A percentile compares a stretch with the other conserved stretches of the same genome.
phyloP scores from a whole-genome alignment of 371 early-diverging fungal genomes.

The Phascolomyces articulosus region DNA sequence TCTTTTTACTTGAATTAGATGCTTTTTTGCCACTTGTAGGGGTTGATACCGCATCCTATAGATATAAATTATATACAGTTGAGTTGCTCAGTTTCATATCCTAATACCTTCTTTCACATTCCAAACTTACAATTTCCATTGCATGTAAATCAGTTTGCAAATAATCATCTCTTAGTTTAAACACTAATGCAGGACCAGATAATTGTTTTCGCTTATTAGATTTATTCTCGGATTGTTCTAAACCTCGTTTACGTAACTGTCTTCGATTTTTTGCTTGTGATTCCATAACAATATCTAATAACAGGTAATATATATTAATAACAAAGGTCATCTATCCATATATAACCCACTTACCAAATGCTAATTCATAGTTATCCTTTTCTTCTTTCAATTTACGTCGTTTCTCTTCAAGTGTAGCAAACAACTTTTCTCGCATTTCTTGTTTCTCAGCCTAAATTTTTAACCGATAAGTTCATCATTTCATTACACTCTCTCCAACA shows the following conservation, averaged over 20 bases:
- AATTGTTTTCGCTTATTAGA: constrained; percentile 43
- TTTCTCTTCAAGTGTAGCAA: constrained; percentile 74
- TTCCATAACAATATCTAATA: constrained; percentile 44
- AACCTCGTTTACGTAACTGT: constrained; percentile 43
- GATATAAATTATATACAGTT: not conserved
- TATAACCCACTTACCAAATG: constrained; percentile 47
- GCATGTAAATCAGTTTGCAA: constrained; percentile 39
- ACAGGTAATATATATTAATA: too few species aligned
- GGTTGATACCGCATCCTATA: not conserved
- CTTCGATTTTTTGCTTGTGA: constrained; percentile 39
- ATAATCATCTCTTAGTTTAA: constrained; percentile 45
- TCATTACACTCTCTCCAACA: too few species aligned
- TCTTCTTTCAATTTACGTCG: constrained; percentile 81
- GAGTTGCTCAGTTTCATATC: too few species aligned
- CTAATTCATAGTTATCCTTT: constrained; percentile 79
- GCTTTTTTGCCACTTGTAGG: not conserved
- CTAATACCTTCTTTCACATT: too few species aligned
- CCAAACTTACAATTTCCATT: constrained; percentile 40
- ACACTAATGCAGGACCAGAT: constrained; percentile 43
- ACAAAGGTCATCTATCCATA: constrained; percentile 43
- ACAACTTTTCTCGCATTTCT: constrained; percentile 72
- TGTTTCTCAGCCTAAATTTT: constrained; percentile 62
- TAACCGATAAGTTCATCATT: constrained; percentile 1
- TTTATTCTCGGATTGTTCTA: constrained; percentile 41
- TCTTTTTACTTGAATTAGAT: constrained; percentile 4